Conservation (phyloP, 1,139 yeast genomes). For the Meyerozyma guilliermondii region DNA sequence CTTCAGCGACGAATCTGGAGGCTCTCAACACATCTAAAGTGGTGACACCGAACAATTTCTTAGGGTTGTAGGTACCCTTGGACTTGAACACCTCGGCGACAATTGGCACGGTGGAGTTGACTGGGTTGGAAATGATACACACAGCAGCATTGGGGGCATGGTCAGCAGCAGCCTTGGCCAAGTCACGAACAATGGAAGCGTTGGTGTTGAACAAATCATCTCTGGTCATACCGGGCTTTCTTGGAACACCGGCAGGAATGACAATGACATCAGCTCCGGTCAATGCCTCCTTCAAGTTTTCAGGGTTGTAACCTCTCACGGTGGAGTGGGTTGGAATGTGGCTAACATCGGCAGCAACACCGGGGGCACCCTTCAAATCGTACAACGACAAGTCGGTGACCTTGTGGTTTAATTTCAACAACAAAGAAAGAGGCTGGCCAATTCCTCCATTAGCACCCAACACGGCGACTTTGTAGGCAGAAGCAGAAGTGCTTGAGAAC, state of each 20-base stretch:
- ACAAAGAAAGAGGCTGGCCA: slow-evolving; percentile 89
- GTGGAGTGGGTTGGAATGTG: slow-evolving; percentile 82
- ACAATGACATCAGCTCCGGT: slow-evolving; percentile 71
- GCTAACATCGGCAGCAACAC: slow-evolving; percentile 88
- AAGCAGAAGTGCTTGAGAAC: slow-evolving; percentile 59
- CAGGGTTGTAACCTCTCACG: slow-evolving; percentile 68
- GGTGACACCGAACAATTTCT: slow-evolving; percentile 86
- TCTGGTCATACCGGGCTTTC: slow-evolving; percentile 98
- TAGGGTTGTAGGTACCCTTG: slow-evolving; percentile 71
- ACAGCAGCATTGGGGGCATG: slow-evolving; percentile 71
- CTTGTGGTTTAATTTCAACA: slow-evolving; percentile 64
- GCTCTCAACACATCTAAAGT: slow-evolving; percentile 89
- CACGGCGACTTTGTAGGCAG: slow-evolving; percentile 70
- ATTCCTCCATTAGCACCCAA: slow-evolving; percentile 86
- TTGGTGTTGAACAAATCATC: slow-evolving; percentile 92
- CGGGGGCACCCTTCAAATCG: slow-evolving; percentile 88
- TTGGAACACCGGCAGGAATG: slow-evolving; percentile 95
- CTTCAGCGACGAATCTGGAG: slow-evolving; percentile 55
- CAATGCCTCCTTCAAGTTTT: slow-evolving; percentile 56
- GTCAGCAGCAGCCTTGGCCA: slow-evolving; percentile 76
- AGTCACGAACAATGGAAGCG: slow-evolving; percentile 81
- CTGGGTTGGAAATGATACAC: slow-evolving; percentile 87
- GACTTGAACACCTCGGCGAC: slow-evolving; percentile 81
- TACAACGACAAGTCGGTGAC: slow-evolving; percentile 68
- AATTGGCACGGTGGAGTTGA: slow-evolving; percentile 92